Base-by-base conservation (phyloP, 2,329 filamentous ascomycete species). In the Neopestalotiopsis sp. region DNA sequence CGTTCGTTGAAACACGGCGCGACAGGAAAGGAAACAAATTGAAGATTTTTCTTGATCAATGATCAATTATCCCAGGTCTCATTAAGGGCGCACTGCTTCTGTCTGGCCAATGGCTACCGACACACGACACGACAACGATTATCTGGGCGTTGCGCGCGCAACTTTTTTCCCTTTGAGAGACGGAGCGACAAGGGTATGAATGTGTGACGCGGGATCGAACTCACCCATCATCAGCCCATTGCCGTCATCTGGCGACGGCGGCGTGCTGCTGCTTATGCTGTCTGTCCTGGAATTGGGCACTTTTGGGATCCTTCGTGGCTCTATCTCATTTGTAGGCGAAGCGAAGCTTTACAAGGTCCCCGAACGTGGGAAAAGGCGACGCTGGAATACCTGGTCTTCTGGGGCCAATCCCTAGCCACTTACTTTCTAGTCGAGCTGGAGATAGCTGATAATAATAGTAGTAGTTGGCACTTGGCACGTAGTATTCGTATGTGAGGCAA, bases 221-320 rank as follows among this genome's bases (percentile, higher is more conserved):
- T 65, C 61, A 70, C 68, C 66, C 68, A 70, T 67, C 40, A 61
- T 67, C 28, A 24, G 65, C 68, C 65, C 67, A 67, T 61, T 34
- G 64, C 66, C 67, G 59, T 65, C 58, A 58, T 40, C 53, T 49
- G 28, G 28, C 38, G 61, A 30, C 57, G 30, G 59, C 57, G 24
- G n/a, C n/a, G n/a, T 28, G 24, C 24, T 28, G 57, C 30, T 59
- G 57, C 34, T 30, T 20, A 40, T 34, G 30, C 59, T 30, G 32
- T 62, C 45, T 30, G 32, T 62, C 45, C n/a, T 53, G 45, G n/a
- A 20, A 28, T 28, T n/a, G 45, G 45, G 45, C 45, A n/a, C 14
- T 53, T 53, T 20, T 20, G 9, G 17, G 9, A 40, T 66, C 38
- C 32, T 66, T 56, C 64, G 64, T 66, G 64, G 64, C 24, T 38